Evolutionary conservation across 805 yeast genomes (phyloP).

Genomic region (Teunomyces lycoperdinae): DNA sequence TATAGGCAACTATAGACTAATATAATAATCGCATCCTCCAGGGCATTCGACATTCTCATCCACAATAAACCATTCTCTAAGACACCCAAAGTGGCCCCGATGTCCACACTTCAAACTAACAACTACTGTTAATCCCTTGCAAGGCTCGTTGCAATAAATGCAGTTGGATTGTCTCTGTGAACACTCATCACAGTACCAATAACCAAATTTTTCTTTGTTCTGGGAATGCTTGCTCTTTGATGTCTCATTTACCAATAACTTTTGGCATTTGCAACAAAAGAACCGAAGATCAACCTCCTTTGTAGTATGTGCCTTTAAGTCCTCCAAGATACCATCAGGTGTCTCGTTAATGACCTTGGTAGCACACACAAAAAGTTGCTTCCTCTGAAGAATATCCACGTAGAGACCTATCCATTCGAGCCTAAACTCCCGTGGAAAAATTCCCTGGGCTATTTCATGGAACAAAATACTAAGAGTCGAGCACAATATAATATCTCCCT

Average conservation of each 20-base stretch:
- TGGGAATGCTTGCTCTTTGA: conserved; percentile 32
- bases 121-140: conserved; percentile 66
- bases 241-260: conserved; percentile 56
- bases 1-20: conserved; percentile 14
- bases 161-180: conserved; percentile 61
- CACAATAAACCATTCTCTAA: conserved; percentile 71
- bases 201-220: conserved; percentile 48
- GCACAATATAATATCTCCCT: conserved; percentile 64
- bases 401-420: conserved; percentile 59
- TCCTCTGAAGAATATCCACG: conserved; percentile 50
- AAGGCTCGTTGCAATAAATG: conserved; percentile 71
- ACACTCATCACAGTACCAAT: conserved; percentile 85
- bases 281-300: conserved; percentile 39
- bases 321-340: conserved; percentile 26
- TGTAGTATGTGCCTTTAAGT: conserved; percentile 31
- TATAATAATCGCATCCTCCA: conserved; percentile 55
- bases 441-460: conserved; percentile 14
- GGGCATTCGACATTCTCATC: conserved; percentile 74
- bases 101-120: conserved; percentile 75
- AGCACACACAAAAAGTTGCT: conserved; percentile 54
- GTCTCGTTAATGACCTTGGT: conserved; percentile 51
- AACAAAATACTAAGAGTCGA: conserved; percentile 58
- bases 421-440: conserved; percentile 25
- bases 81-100: conserved; percentile 78
- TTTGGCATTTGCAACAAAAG: conserved; percentile 60